Evolutionary conservation across 176 grass and related monocot genomes (phyloP).

Genomic region (Hsuehochloa calcarea): DNA sequence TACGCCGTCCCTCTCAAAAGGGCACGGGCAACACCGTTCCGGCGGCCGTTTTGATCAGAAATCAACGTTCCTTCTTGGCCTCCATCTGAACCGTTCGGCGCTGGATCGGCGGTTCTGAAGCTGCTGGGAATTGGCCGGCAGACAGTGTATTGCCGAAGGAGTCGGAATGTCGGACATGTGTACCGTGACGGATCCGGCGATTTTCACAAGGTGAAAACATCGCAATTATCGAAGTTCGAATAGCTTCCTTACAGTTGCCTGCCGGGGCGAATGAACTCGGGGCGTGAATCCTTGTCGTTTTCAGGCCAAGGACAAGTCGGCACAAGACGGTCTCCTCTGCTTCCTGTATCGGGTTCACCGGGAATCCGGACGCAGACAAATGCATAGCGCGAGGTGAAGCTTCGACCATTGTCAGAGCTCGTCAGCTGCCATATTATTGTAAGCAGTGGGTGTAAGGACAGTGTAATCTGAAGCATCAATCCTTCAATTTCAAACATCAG

Average conservation of each 20-base stretch:
- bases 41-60: not conserved
- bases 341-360: not conserved
- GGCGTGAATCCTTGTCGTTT: not conserved
- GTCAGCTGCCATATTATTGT: not conserved
- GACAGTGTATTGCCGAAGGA: not conserved
- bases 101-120: not conserved
- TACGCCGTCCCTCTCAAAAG: not conserved
- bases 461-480: not conserved
- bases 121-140: not conserved
- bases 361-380: conserved; percentile 21
- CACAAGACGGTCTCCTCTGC: not conserved
- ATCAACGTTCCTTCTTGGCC: not conserved
- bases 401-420: not conserved
- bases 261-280: not conserved
- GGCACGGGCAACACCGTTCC: too few species aligned
- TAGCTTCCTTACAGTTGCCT: not conserved
- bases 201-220: not conserved
- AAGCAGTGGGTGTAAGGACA: not conserved
- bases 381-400: not conserved
- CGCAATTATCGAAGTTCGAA: not conserved
- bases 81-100: not conserved
- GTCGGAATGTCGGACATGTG: not conserved
- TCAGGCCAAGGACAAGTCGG: conserved; percentile 14
- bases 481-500: too few species aligned
- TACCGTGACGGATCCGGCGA: not conserved